Evolutionary conservation across 192 early-diverging fungal genomes (phyloP).

Genomic region (Martensiomyces pterosporus): DNA sequence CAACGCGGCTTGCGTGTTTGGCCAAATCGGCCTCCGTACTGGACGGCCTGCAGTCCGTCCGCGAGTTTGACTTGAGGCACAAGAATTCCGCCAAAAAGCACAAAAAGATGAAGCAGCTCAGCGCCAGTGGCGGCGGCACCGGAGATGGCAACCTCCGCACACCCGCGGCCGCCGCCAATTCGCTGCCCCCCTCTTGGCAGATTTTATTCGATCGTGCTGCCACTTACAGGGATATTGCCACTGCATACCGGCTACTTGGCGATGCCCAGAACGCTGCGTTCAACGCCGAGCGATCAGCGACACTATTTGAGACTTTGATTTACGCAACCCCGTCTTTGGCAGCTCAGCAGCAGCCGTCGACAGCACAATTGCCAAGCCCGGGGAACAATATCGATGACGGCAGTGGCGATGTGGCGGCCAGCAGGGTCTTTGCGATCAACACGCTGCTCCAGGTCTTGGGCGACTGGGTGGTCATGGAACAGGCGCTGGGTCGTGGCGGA

Average conservation of each 20-base stretch:
- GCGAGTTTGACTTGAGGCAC: conserved; percentile 3
- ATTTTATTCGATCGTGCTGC: conserved; percentile 8
- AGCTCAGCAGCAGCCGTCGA: too few species aligned
- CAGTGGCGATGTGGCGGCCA: not conserved
- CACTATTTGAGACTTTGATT: conserved; percentile 6
- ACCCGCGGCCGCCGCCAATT: too few species aligned
- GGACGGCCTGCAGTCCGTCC: conserved; percentile 7
- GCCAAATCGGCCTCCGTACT: conserved; percentile 10
- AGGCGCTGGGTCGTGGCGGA: conserved; percentile 16
- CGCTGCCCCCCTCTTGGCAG: not conserved
- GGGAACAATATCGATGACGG: not conserved
- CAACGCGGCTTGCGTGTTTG: conserved; percentile 2
- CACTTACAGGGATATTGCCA: conserved; percentile 11
- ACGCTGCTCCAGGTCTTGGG: conserved; percentile 3
- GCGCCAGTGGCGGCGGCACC: too few species aligned
- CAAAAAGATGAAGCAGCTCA: too few species aligned
- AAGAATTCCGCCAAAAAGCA: not conserved
- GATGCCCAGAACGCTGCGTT: conserved; percentile 8
- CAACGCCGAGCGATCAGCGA: conserved; percentile 19
- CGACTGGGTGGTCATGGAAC: conserved; percentile 31
- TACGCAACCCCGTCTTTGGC: too few species aligned
- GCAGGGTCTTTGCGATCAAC: not conserved
- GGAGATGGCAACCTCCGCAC: too few species aligned
- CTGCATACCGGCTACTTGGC: conserved; percentile 10
- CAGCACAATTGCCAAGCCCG: too few species aligned